Base-by-base conservation (phyloP, 2,329 filamentous ascomycete genomes). In the Colletotrichum destructivum region DNA sequence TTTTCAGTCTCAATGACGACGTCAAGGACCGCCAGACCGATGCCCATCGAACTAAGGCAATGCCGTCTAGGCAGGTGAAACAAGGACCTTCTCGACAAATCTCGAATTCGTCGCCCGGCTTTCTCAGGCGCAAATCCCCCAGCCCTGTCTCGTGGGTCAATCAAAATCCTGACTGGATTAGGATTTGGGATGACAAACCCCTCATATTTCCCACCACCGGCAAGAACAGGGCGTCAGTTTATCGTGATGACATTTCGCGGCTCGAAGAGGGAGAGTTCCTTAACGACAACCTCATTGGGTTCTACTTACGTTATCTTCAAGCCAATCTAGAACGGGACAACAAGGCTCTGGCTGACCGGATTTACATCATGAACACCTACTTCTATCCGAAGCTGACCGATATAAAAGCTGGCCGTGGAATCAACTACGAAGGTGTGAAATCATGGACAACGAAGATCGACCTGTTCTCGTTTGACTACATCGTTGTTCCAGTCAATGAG, bases 361-460 rank as follows among this genome's bases (percentile, higher is more conserved):
- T 97, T 4, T 94, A 97, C 79, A 93, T 98, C 75, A 96, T 97
- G 84, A 98, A 95, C 79, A 96, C 94, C 0, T 98, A 94, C 81
- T 98, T 98, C 82, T 98, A 93, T 78, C 90, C 92, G 23, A 92
- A 91, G 59, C 86, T 98, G 55, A 94, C 89, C 21, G 91, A 90
- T 42, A 82, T 81, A 9, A 86, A 86, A 69, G n/a, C 52, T 21
- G 85, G 89, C 46, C 84, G 84, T 60, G 83, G 81, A 0, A 93
- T 97, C 81, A 95, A 97, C 77, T 98, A 98, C 78, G 90, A 93
- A 35, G 92, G 91, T 5, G 95, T 99, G 67, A 91, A 92, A 79
- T 89, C 90, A 54, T 99, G 96, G 96, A 98, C 96, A 0, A 88
- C 92, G 44, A 94, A 91, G 75, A 88, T 96, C 26, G 94, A 99